A percentile compares a stretch with the other conserved stretches of the same genome.
phyloP scores from a whole-genome alignment of 768 basidiomycete genomes.

The Sarcodon sp. region DNA sequence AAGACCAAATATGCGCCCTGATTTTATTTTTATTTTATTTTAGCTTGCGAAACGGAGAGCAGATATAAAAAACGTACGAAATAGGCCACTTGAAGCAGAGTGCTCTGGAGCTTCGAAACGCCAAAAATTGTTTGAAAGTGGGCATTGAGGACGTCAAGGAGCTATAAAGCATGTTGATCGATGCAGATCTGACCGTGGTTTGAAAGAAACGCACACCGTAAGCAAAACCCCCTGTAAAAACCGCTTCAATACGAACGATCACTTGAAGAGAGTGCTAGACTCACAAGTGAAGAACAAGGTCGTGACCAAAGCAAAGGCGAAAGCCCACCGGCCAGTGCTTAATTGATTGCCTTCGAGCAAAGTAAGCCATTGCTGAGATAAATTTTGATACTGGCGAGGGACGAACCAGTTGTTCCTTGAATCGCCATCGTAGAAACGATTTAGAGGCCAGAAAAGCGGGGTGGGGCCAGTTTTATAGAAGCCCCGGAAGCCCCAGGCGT shows the following conservation, averaged over 20 bases:
- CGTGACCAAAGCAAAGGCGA: constrained; percentile 57
- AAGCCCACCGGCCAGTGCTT: constrained; percentile 32
- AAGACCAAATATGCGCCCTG: constrained; percentile 52
- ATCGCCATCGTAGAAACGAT: constrained; percentile 18
- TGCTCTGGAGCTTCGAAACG: constrained; percentile 59
- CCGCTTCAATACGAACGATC: constrained; percentile 10
- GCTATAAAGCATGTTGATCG: constrained; percentile 19
- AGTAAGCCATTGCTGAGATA: too few relatives aligned
- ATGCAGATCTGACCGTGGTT: constrained; percentile 4
- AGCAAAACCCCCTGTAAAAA: constrained; percentile 45
- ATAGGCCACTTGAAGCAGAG: constrained; percentile 64
- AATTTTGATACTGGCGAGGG: background rate
- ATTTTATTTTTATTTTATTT: background rate
- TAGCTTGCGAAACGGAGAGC: background rate
- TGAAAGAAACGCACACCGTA: constrained; percentile 35
- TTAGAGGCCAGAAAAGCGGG: too few relatives aligned
- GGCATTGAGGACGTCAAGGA: constrained; percentile 56
- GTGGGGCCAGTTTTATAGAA: too few relatives aligned
- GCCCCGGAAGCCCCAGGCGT: too few relatives aligned
- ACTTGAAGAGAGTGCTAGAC: too few relatives aligned
- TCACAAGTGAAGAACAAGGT: constrained; percentile 53
- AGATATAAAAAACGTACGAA: constrained; percentile 27
- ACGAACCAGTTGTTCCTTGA: constrained; percentile 28
- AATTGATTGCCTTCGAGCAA: constrained; percentile 25
- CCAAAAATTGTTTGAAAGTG: constrained; percentile 64